Conservation (phyloP, 2,329 filamentous ascomycete species). For the Pestalotiopsis sp. region DNA sequence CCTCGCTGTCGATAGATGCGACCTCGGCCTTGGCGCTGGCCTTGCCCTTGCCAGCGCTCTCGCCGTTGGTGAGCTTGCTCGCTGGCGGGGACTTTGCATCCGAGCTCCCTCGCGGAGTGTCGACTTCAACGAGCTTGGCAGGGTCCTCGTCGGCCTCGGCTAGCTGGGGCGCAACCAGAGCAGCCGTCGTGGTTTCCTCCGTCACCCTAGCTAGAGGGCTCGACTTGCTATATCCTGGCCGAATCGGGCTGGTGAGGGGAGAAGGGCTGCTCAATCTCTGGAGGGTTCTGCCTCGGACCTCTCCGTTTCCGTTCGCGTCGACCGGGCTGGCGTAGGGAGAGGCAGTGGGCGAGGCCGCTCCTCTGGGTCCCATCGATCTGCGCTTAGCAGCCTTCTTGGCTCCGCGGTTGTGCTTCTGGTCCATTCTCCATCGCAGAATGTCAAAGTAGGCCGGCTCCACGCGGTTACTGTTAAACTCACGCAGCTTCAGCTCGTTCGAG, state of each 20-base stretch:
- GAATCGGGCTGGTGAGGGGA: slow-evolving; percentile 63
- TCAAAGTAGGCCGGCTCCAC: slow-evolving; percentile 94
- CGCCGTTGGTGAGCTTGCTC: slow-evolving; percentile 29
- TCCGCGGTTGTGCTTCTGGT: slow-evolving; percentile 87
- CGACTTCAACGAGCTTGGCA: slow-evolving; percentile 55
- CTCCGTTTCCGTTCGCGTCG: slow-evolving; percentile 53
- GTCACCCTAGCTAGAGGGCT: slow-evolving; percentile 74
- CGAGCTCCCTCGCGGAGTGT: slow-evolving; percentile 50
- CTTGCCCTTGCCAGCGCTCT: slow-evolving; percentile 37
- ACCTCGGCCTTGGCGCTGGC: slow-evolving; percentile 31
- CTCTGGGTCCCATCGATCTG: slow-evolving; percentile 46
- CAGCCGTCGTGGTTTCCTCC: slow-evolving; percentile 54
- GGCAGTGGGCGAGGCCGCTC: slow-evolving; percentile 44
- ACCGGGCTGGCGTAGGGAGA: slow-evolving; percentile 67
- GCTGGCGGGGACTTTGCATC: slow-evolving; percentile 35
- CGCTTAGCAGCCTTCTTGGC: slow-evolving; percentile 46
- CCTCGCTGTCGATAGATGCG: slow-evolving; percentile 40
- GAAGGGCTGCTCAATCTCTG: slow-evolving; percentile 68
- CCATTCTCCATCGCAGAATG: slow-evolving; percentile 90
- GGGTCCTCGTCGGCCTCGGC: background rate
- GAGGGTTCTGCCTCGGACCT: slow-evolving; percentile 69
- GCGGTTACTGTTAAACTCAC: slow-evolving; percentile 84
- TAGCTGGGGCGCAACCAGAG: slow-evolving; percentile 25
- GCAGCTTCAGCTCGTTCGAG: slow-evolving; percentile 83
- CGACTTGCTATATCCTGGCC: slow-evolving; percentile 65